Evolutionary conservation across 2,329 filamentous ascomycete genomes (phyloP).

Genomic region (Cercospora zeae-maydis): DNA sequence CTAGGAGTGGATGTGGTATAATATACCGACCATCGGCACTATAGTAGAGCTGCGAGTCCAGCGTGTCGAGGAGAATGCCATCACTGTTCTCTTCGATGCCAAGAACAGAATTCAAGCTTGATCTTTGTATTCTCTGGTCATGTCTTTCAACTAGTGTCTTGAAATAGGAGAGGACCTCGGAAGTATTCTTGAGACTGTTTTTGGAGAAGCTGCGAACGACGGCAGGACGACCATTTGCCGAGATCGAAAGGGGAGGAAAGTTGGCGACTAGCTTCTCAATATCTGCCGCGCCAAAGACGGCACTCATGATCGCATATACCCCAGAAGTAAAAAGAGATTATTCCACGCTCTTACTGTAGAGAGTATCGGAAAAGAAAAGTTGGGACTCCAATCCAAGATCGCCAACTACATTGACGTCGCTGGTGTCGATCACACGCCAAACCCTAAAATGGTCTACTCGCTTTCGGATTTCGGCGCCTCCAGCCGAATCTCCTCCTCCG

Average conservation of each 20-base stretch:
- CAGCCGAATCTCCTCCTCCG: background rate
- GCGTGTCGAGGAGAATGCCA: conserved; percentile 14
- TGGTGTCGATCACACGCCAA: background rate
- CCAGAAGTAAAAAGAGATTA: background rate
- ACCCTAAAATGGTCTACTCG: background rate
- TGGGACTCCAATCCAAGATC: conserved; percentile 1
- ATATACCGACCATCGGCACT: conserved; percentile 19
- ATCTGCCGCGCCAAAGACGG: conserved; percentile 29
- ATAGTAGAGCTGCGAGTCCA: conserved; percentile 20
- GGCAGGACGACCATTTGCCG: conserved; percentile 19
- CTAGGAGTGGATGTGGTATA: conserved; percentile 19
- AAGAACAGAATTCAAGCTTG: conserved; percentile 16
- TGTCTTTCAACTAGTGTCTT: conserved; percentile 12
- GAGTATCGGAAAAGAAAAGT: background rate
- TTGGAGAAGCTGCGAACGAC: conserved; percentile 26
- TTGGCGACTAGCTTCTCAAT: conserved; percentile 28
- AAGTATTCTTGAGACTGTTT: conserved; percentile 21
- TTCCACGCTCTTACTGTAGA: background rate
- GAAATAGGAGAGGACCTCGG: conserved; percentile 14
- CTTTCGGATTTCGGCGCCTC: conserved; percentile 5
- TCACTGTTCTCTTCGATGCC: conserved; percentile 19
- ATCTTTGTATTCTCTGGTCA: conserved; percentile 12
- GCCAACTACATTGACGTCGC: conserved; percentile 6
- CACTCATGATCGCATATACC: background rate
- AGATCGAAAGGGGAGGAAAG: conserved; percentile 25